Evolutionary conservation across 257 asterid species (phyloP).

Genomic region (Solanum etuberosum): DNA sequence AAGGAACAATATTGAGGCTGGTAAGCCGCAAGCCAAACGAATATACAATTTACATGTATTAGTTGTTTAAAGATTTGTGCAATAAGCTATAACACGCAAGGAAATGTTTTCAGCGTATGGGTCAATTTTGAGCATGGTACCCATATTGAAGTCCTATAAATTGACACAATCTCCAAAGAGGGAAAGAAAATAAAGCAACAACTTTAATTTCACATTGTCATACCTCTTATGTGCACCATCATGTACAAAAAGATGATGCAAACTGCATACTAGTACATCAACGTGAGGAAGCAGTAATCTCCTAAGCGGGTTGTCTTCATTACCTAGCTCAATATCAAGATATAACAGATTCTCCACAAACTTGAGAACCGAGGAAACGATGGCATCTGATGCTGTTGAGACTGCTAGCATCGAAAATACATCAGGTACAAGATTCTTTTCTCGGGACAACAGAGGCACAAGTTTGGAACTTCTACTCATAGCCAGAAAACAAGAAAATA

Average conservation of each 20-base stretch:
- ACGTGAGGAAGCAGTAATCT: slow-evolving; percentile 55
- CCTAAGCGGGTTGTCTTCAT: slow-evolving; percentile 33
- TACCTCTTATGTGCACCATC: slow-evolving; percentile 53
- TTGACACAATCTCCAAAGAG: background rate
- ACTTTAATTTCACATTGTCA: background rate
- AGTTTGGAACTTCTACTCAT: slow-evolving; percentile 81
- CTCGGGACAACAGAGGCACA: slow-evolving; percentile 47
- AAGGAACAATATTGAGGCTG: background rate
- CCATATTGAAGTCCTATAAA: background rate
- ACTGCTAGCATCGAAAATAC: slow-evolving; percentile 62
- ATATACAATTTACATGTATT: background rate
- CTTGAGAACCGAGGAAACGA: slow-evolving; percentile 51
- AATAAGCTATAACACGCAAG: background rate
- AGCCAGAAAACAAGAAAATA: slow-evolving; percentile 82
- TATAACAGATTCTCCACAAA: slow-evolving; percentile 67
- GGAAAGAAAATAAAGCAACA: background rate
- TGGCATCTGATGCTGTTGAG: slow-evolving; percentile 62
- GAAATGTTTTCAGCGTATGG: background rate
- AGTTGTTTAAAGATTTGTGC: background rate
- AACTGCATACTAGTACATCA: slow-evolving; percentile 52
- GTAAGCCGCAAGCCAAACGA: background rate
- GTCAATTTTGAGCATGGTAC: background rate
- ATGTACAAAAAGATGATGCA: slow-evolving; percentile 42
- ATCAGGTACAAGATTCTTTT: slow-evolving; percentile 70
- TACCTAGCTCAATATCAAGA: slow-evolving; percentile 58